phyloP scores from a whole-genome alignment of 257 asterid species.

The Solanum lycopersicoides region DNA sequence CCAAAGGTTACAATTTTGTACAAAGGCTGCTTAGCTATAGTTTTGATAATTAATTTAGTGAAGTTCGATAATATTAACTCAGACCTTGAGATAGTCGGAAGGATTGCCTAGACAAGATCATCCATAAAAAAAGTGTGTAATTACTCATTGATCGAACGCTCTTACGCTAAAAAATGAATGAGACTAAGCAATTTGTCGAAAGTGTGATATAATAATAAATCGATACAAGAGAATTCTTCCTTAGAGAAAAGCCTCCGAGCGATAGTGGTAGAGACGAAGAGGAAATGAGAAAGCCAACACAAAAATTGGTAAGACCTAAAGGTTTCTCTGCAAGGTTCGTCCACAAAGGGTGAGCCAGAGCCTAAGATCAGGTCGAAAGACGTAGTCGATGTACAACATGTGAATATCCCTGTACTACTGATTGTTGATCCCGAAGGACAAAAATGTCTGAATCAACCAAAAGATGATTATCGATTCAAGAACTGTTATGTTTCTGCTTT shows the following conservation, averaged over 20 bases:
- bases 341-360: neutral
- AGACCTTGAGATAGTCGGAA: neutral
- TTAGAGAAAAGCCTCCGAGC: neutral
- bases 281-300: neutral
- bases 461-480: too few relatives aligned
- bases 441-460: rapidly evolving
- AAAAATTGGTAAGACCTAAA: neutral
- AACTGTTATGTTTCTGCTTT: too few relatives aligned
- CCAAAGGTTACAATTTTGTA: neutral
- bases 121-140: too few relatives aligned
- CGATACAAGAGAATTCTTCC: neutral
- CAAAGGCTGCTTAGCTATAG: neutral
- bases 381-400: neutral
- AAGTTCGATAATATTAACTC: neutral
- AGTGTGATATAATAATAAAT: neutral
- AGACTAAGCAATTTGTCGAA: rapidly evolving
- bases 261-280: neutral
- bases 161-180: neutral
- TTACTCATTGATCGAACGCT: too few relatives aligned
- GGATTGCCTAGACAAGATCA: too few relatives aligned
- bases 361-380: neutral
- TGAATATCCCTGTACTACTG: neutral
- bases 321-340: neutral
- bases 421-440: too few relatives aligned
- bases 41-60: neutral